Conservation (phyloP, 2,329 filamentous ascomycete genomes). For the Pseudogymnoascus sp. region DNA sequence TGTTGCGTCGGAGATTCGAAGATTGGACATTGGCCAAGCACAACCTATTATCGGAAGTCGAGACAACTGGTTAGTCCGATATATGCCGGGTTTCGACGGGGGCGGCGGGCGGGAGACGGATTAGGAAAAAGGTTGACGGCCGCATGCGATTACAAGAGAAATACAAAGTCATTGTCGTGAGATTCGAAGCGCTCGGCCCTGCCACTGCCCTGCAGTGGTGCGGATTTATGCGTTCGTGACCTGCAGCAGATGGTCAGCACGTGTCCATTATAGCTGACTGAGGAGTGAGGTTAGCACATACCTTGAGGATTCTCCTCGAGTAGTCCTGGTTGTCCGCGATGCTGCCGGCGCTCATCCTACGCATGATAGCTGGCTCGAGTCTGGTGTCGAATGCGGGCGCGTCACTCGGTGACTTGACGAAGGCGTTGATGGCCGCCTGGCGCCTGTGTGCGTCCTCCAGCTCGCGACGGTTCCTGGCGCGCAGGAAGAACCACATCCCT, state of each 20-base stretch:
- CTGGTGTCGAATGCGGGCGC: slow-evolving; percentile 74
- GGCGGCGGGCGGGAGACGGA: background rate
- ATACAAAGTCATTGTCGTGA: slow-evolving; percentile 12
- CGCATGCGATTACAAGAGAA: slow-evolving; percentile 5
- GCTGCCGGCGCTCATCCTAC: slow-evolving; percentile 86
- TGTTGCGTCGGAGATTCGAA: background rate
- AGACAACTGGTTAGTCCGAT: background rate
- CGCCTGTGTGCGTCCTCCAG: slow-evolving; percentile 80
- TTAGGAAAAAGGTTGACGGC: background rate
- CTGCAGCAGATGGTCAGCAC: background rate
- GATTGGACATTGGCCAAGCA: background rate
- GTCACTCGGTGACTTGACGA: slow-evolving; percentile 61
- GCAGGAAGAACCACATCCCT: slow-evolving; percentile 67
- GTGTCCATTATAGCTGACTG: background rate
- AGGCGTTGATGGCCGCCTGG: slow-evolving; percentile 72
- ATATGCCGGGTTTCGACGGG: background rate
- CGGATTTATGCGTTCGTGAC: slow-evolving; percentile 11
- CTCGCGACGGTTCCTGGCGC: slow-evolving; percentile 67
- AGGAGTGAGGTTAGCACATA: slow-evolving; percentile 40
- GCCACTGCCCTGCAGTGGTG: slow-evolving; percentile 1
- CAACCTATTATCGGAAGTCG: background rate
- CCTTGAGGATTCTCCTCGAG: slow-evolving; percentile 90
- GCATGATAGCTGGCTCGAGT: slow-evolving; percentile 76
- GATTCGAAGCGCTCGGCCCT: background rate
- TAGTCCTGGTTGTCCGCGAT: slow-evolving; percentile 98